Base-by-base conservation (phyloP, 805 yeast genomes). In the Yamadazyma akitaensis region DNA sequence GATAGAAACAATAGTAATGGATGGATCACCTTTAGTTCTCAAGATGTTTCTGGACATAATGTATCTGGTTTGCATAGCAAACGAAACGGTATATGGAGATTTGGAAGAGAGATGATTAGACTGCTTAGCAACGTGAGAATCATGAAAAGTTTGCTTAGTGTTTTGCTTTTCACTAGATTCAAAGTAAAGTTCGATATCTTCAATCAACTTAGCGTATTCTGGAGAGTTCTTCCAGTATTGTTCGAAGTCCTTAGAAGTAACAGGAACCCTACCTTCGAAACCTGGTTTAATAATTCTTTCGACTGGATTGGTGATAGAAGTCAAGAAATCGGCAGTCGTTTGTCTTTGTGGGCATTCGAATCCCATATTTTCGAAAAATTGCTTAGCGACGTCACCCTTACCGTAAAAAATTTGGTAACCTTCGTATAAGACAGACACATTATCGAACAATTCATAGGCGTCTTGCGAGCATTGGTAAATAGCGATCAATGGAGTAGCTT, bases 281-380 rank as follows among this genome's bases (percentile, higher is more conserved):
- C 84, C 86, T 11, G 72, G 70, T 42, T 60, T 64, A 21, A 59
- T 59, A n/a, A 74, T 65, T 67, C 86, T 75, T 49, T 81, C 85
- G 30, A 71, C 74, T 13, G 84, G 85, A 61, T 81, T 84, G 19
- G 88, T 82, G 43, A 82, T 75, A 4, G 85, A 73, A 13, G 88
- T 82, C 56, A 82, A 73, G 59, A 70, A 82, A 59, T 82, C 88
- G 3, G 85, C 80, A 42, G 86, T 80, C 5, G 85, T 79, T 72
- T 80, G 82, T 71, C 87, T 77, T 44, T 70, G 68, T 41, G 81
- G 79, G 55, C 82, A 80, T 26, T 71, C 66, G 68, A 68, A 82
- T 36, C 88, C 88, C 85, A 82, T 79, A 14, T 66, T 63, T 49
- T 68, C 59, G 57, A 82, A 82, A 55, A 71, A 82, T 12, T 62